Base-by-base conservation (phyloP, 1,139 yeast species). In the Lizanozyma gosingica region DNA sequence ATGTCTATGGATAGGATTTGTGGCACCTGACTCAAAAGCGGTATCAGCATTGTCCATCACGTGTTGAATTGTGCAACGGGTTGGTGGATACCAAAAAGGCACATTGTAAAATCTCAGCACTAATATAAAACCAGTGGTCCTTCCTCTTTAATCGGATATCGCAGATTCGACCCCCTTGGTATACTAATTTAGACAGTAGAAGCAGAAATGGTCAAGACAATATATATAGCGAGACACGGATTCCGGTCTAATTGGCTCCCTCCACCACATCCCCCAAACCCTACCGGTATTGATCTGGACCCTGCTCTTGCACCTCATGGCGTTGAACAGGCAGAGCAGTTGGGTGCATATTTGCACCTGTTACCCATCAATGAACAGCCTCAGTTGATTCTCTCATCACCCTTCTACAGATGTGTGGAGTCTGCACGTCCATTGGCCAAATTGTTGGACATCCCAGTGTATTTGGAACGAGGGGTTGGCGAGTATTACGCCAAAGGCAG, bases 391-490 rank as follows among this genome's bases (percentile, higher is more conserved):
- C 66, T 83, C 50, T 65, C 82, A 1, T 86, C 96, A 2, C 97
- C 97, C 0, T 90, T 87, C 57, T 88, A 86, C 57, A 66, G 97
- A 45, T 92, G 97, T 58, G 67, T 90, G 14, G 90, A 92, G 57
- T 88, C 97, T 0, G 75, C 83, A 2, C 72, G 76, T 37, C 85
- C 90, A 2, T 63, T 80, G n/a, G 78, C 90, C 1, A 65, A 73
- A 33, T 58, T 60, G 37, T 60, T 83, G 18, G 76, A 67, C 11
- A 54, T 80, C 33, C 76, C 78, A n/a, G 71, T 85, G 14, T 69
- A 64, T 34, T 59, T 82, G 9, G 95, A 86, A 52, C 60, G 79
- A 42, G 95, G 95, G 1, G 72, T 83, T 15, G 88, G 86, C 8
- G 84, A 79, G 51, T 79, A 83, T 83, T 79, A 76, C 47, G 73